Evolutionary conservation across 768 basidiomycete species (phyloP).

Genomic region (Suillus placidus): DNA sequence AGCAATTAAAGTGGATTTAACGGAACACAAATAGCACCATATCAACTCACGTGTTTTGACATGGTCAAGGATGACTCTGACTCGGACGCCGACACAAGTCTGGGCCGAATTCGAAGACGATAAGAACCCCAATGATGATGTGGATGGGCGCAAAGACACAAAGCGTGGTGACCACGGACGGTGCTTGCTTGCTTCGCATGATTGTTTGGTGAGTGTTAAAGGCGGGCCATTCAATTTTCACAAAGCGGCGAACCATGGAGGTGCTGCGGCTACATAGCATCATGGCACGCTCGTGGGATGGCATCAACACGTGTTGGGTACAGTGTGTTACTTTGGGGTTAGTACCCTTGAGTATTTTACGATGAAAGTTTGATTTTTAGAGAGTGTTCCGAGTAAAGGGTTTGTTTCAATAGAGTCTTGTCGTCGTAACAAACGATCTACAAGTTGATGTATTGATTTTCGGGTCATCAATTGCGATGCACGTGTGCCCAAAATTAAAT

Average conservation of each 20-base stretch:
- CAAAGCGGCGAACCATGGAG: background rate
- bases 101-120: background rate
- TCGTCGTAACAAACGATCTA: background rate
- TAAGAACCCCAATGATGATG: background rate
- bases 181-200: background rate
- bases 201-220: background rate
- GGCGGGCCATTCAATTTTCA: constrained; percentile 1
- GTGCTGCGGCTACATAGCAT: constrained; percentile 28
- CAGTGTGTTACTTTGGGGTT: constrained; percentile 26
- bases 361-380: background rate
- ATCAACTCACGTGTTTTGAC: background rate
- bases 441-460: background rate
- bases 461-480: constrained; percentile 1
- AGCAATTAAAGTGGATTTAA: constrained; percentile 3
- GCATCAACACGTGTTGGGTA: constrained; percentile 33
- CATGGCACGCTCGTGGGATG: constrained; percentile 33
- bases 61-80: background rate
- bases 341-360: constrained; percentile 24
- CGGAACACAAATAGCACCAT: background rate
- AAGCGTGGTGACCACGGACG: background rate
- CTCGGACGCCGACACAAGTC: background rate
- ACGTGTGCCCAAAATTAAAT: constrained; percentile 3
- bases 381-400: constrained; percentile 30
- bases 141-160: background rate
- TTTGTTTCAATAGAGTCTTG: background rate